Conservation (phyloP, 2,329 filamentous ascomycete species). For the Fusarium sp. region DNA sequence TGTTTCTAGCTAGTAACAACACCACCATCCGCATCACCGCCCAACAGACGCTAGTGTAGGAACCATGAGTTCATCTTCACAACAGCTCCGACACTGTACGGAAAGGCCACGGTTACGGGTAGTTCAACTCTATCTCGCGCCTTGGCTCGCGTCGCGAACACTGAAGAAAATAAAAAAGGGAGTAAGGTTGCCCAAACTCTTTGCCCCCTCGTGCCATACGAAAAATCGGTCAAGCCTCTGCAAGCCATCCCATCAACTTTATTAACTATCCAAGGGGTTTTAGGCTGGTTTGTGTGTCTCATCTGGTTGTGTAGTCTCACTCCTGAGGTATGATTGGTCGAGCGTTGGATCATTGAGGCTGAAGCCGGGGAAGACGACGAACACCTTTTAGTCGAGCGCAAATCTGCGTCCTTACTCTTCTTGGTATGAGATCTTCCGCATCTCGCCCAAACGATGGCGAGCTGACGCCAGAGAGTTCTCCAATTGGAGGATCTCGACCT, state of each 20-base stretch:
- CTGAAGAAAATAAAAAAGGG: neutral
- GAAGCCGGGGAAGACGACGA: conserved; percentile 3
- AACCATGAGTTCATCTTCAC: neutral
- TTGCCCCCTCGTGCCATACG: neutral
- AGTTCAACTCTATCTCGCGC: neutral
- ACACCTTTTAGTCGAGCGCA: conserved; percentile 4
- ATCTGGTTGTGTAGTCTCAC: neutral
- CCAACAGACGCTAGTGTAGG: neutral
- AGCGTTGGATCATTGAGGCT: neutral
- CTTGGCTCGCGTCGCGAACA: conserved; percentile 5
- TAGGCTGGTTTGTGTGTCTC: neutral
- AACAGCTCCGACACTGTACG: neutral
- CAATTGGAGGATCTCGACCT: conserved; percentile 97
- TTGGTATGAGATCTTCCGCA: conserved; percentile 96
- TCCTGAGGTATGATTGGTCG: neutral
- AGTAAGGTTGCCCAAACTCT: neutral
- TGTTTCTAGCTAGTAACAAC: conserved; percentile 17
- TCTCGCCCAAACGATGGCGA: conserved; percentile 88
- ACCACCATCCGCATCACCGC: neutral
- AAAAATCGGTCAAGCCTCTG: neutral
- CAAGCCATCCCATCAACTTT: conserved; percentile 16
- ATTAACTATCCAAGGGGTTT: neutral
- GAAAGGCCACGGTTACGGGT: neutral
- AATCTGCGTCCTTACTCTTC: conserved; percentile 66
- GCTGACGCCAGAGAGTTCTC: conserved; percentile 87